phyloP scores from a whole-genome alignment of 2,329 filamentous ascomycete species.

The Colletotrichum sp. region DNA sequence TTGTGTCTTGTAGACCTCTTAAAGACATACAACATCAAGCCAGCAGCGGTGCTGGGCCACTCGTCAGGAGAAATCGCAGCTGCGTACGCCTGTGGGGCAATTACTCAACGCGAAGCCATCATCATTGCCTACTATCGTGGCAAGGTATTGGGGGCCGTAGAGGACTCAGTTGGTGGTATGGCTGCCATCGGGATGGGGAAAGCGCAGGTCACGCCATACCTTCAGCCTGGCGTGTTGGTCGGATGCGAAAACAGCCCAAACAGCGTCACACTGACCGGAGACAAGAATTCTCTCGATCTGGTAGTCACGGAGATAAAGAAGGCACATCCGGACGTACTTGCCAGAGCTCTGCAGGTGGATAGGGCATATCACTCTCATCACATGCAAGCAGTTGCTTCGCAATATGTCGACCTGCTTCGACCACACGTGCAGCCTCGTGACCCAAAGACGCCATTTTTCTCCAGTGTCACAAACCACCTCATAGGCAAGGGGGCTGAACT shows the following conservation, averaged over 20 bases:
- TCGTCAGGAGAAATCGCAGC: slow-evolving; percentile 50
- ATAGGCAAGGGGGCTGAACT: slow-evolving; percentile 15
- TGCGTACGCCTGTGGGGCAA: slow-evolving; percentile 42
- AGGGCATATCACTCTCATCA: slow-evolving; percentile 45
- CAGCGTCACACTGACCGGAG: slow-evolving; percentile 33
- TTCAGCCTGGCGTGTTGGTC: slow-evolving; percentile 28
- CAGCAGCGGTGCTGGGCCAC: slow-evolving; percentile 43
- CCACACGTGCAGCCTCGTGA: slow-evolving; percentile 25
- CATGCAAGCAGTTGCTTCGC: slow-evolving; percentile 5
- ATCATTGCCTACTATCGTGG: slow-evolving; percentile 45
- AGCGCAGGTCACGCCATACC: slow-evolving; percentile 29
- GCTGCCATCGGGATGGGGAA: slow-evolving; percentile 41
- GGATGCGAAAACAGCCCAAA: slow-evolving; percentile 34
- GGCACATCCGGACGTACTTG: slow-evolving; percentile 30
- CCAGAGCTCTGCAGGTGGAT: slow-evolving; percentile 38
- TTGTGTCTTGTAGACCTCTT: slow-evolving; percentile 46
- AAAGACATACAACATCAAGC: slow-evolving; percentile 30
- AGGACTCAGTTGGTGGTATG: slow-evolving; percentile 37
- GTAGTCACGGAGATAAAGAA: slow-evolving; percentile 31
- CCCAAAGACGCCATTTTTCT: not conserved
- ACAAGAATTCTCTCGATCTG: slow-evolving; percentile 21
- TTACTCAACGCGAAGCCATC: slow-evolving; percentile 40
- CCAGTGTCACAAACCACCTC: slow-evolving; percentile 32
- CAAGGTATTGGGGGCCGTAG: slow-evolving; percentile 24
- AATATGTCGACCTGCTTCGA: slow-evolving; percentile 39